Conservation (phyloP, 306 rosid species). For the Glycine soja region DNA sequence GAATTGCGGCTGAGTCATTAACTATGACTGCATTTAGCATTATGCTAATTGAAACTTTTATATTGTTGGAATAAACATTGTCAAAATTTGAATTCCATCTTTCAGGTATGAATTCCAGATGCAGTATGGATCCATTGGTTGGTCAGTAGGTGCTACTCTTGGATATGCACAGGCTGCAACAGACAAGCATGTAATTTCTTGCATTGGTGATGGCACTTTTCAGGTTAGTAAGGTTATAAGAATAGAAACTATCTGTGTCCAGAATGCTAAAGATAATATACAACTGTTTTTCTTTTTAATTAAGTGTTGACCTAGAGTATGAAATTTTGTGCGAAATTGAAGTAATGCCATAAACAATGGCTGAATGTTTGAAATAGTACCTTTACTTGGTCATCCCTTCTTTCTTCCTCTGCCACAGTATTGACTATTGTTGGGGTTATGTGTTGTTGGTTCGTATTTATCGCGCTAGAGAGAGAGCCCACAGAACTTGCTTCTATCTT, state of each 20-base stretch:
- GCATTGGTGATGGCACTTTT: slow-evolving; percentile 94
- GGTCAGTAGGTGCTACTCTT: slow-evolving; percentile 95
- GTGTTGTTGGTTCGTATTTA: no score
- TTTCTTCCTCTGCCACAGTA: no score
- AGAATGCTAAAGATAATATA: not conserved
- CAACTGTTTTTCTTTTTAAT: not conserved
- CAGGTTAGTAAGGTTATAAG: slow-evolving; percentile 63
- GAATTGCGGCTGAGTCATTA: slow-evolving; percentile 69
- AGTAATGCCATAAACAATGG: slow-evolving; percentile 13
- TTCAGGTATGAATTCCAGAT: slow-evolving; percentile 90
- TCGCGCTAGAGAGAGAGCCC: no score
- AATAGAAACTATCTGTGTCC: slow-evolving; percentile 9
- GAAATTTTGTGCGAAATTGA: slow-evolving; percentile 12
- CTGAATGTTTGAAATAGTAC: not conserved
- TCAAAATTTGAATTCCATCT: slow-evolving; percentile 46
- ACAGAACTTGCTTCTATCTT: no score
- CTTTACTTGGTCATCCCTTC: no score
- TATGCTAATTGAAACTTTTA: slow-evolving; percentile 4
- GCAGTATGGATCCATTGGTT: slow-evolving; percentile 97
- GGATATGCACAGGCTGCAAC: slow-evolving; percentile 89
- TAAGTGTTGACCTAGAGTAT: not conserved
- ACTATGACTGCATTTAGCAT: slow-evolving; percentile 4
- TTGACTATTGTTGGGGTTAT: no score
- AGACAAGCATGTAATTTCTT: slow-evolving; percentile 80
- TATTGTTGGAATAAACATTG: slow-evolving; percentile 19